Conservation (phyloP, 768 basidiomycete genomes). For the Russula foetens region DNA sequence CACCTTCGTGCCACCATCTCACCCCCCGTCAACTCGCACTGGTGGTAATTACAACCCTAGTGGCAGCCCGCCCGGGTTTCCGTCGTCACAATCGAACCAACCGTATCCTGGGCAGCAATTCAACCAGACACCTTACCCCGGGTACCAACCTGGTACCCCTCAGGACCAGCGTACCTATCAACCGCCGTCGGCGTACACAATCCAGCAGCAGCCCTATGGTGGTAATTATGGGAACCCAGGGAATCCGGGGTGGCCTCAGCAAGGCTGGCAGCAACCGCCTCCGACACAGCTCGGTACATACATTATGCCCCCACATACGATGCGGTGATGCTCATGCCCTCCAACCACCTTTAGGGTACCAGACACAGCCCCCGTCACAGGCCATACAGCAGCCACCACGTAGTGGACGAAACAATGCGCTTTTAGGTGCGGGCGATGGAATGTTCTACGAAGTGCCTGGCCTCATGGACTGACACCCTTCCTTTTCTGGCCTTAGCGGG, state of each 20-base stretch:
- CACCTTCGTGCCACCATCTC: constrained; percentile 29
- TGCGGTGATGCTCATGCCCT: background rate
- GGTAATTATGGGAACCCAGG: constrained; percentile 11
- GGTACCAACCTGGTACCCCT: constrained; percentile 16
- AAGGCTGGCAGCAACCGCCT: constrained; percentile 14
- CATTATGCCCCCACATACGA: background rate
- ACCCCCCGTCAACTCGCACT: constrained; percentile 38
- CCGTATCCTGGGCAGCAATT: constrained; percentile 16
- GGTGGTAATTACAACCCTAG: too few species aligned
- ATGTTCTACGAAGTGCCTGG: background rate
- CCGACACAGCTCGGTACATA: constrained; percentile 12
- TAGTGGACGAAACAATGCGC: background rate
- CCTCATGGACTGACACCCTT: background rate
- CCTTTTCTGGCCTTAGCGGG: constrained; percentile 27
- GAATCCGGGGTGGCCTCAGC: constrained; percentile 12
- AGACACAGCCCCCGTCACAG: background rate
- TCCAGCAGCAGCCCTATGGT: background rate
- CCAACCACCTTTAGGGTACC: constrained; percentile 1
- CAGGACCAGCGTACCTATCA: background rate
- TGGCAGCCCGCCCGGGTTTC: too few species aligned
- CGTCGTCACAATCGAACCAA: constrained; percentile 28
- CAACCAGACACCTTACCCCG: constrained; percentile 22
- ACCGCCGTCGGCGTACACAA: background rate
- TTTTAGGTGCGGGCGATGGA: constrained; percentile 1
- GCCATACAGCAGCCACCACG: background rate